phyloP scores from a whole-genome alignment of 139 green algal genomes.

The Chlamydomonas urium region DNA sequence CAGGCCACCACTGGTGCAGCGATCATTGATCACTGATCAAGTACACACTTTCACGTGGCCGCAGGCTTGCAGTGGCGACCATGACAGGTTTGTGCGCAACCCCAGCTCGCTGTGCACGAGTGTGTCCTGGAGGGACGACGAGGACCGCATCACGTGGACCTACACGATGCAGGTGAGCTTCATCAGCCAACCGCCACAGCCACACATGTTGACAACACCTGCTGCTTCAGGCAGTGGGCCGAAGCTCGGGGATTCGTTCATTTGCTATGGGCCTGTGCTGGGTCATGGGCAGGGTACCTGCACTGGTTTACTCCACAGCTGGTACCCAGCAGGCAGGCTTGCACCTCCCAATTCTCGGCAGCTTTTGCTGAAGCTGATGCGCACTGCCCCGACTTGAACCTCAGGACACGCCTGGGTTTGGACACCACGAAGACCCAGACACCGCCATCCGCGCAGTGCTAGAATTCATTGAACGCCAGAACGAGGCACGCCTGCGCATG shows the following conservation, averaged over 20 bases:
- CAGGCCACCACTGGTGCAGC: neutral
- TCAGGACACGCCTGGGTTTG: too few species aligned
- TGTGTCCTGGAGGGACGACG: slow-evolving; percentile 64
- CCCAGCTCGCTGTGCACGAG: slow-evolving; percentile 63
- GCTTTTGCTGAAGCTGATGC: too few species aligned
- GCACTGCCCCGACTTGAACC: too few species aligned
- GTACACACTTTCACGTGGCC: neutral
- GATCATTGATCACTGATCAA: neutral
- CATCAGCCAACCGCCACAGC: neutral
- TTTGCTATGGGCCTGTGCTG: too few species aligned
- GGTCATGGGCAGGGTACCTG: too few species aligned
- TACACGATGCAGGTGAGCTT: slow-evolving; percentile 57
- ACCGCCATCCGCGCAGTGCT: too few species aligned
- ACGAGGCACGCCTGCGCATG: slow-evolving; percentile 58
- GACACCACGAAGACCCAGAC: too few species aligned
- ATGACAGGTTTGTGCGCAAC: slow-evolving; percentile 63
- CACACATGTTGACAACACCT: neutral
- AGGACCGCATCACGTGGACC: slow-evolving; percentile 69
- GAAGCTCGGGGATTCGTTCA: too few species aligned
- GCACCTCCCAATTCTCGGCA: too few species aligned
- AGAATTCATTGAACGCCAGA: too few species aligned
- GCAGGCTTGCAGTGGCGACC: slow-evolving; percentile 47
- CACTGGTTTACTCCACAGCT: too few species aligned
- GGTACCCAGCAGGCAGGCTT: too few species aligned
- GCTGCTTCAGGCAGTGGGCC: neutral